A percentile compares a stretch with the other conserved stretches of the same genome.
phyloP scores from a whole-genome alignment of 163 green algal genomes.

The Coccomyxa subellipsoidea region DNA sequence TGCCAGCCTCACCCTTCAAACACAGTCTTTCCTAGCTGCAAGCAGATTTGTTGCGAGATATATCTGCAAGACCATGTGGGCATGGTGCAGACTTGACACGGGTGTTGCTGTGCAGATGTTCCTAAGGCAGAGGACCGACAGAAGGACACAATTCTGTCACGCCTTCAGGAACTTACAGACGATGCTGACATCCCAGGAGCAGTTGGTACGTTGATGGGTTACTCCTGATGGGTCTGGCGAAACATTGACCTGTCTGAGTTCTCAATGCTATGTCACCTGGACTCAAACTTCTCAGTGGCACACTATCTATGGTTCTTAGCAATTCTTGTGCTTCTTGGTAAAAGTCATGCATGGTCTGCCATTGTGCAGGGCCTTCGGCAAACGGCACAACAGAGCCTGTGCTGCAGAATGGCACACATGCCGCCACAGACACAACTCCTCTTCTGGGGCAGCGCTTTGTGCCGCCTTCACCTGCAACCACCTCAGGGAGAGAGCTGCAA shows the following conservation, averaged over 20 bases:
- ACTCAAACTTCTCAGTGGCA: no score
- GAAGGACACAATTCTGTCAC: neutral
- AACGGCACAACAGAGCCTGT: neutral
- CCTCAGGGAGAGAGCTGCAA: neutral
- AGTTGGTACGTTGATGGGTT: neutral
- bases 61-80: neutral
- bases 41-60: no score
- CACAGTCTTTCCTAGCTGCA: neutral
- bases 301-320: no score
- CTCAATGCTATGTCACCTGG: no score
- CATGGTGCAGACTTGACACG: neutral
- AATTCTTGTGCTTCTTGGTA: no score
- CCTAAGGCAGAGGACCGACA: neutral
- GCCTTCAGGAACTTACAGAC: neutral
- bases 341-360: no score
- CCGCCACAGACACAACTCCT: neutral
- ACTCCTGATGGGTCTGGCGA: no score
- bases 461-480: constrained; percentile 3
- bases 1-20: neutral
- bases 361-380: neutral
- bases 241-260: no score
- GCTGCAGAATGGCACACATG: neutral
- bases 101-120: neutral
- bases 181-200: neutral
- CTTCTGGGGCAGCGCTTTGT: neutral